Evolutionary conservation across 2,329 filamentous ascomycete genomes (phyloP).

Genomic region (Xylaria multiplex): DNA sequence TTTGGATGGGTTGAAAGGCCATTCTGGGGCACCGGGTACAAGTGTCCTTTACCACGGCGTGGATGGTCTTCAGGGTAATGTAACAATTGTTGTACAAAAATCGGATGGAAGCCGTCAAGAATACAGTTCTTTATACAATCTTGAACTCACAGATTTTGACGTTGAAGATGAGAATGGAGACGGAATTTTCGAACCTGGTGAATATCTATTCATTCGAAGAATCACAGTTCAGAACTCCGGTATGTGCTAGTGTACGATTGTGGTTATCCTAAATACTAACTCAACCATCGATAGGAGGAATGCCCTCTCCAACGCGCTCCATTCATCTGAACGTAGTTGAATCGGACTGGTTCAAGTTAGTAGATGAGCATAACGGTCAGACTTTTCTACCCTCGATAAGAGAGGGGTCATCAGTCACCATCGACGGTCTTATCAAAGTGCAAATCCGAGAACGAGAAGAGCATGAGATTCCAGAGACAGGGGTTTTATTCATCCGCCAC

Average conservation of each 20-base stretch:
- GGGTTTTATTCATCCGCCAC: slow-evolving; percentile 10
- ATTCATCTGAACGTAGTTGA: slow-evolving; percentile 21
- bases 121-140: slow-evolving; percentile 25
- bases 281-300: slow-evolving; percentile 18
- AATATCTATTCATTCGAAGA: slow-evolving; percentile 26
- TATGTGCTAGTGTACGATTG: slow-evolving; percentile 20
- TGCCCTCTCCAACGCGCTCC: slow-evolving; percentile 21
- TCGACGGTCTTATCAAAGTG: slow-evolving; percentile 24
- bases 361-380: slow-evolving; percentile 11
- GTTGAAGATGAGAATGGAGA: slow-evolving; percentile 30
- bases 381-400: slow-evolving; percentile 23
- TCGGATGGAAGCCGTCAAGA: slow-evolving; percentile 25
- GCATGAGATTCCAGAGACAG: slow-evolving; percentile 22
- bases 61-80: slow-evolving; percentile 17
- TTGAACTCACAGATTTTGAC: slow-evolving; percentile 21
- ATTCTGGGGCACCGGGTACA: slow-evolving; percentile 15
- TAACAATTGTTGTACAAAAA: slow-evolving; percentile 27
- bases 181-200: slow-evolving; percentile 25
- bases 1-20: slow-evolving; percentile 20
- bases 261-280: slow-evolving; percentile 14
- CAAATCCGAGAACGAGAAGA: slow-evolving; percentile 26
- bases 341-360: slow-evolving; percentile 22
- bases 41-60: slow-evolving; percentile 13
- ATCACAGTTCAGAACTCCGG: slow-evolving; percentile 25
- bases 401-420: slow-evolving; percentile 24